Percentiles rank a stretch among this genome's conserved stretches.
phyloP scores from a whole-genome alignment of 1,284 basidiomycete species.

The Anthracocystis walkeri region DNA sequence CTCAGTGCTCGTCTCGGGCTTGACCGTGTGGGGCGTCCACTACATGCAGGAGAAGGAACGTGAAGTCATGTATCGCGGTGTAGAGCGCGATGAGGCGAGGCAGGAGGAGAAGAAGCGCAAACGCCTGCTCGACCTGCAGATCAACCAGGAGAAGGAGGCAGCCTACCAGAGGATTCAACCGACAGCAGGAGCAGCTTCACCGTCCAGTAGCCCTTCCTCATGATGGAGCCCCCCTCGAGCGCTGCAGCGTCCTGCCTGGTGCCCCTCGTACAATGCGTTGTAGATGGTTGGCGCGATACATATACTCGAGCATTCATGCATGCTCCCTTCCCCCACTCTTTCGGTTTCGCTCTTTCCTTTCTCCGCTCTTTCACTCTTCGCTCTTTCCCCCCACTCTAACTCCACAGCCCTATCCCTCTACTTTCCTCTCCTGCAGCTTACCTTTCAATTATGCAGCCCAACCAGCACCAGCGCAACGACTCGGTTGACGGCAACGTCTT shows the following conservation, averaged over 20 bases:
- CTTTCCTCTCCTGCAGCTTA: not conserved
- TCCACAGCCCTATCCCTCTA: not conserved
- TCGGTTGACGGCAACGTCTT: not conserved
- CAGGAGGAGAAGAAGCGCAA: conserved; percentile 61
- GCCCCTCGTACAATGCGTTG: not conserved
- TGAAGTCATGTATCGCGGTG: conserved; percentile 72
- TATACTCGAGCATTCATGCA: conserved; percentile 1
- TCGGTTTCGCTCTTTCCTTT: not conserved
- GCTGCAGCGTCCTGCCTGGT: not conserved
- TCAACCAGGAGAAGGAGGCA: conserved; percentile 58
- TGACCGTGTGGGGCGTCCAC: conserved; percentile 91
- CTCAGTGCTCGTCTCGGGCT: conserved; percentile 77
- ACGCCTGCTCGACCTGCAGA: conserved; percentile 52
- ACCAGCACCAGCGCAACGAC: conserved; percentile 3
- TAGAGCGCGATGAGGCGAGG: conserved; percentile 63
- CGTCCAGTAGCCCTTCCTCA: too few relatives aligned
- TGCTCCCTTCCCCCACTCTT: not conserved
- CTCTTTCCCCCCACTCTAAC: not conserved
- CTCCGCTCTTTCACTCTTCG: not conserved
- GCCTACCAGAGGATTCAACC: conserved; percentile 62
- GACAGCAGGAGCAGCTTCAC: conserved; percentile 33
- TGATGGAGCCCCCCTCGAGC: too few relatives aligned
- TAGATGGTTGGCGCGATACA: not conserved
- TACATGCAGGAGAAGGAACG: conserved; percentile 86
- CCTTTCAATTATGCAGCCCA: not conserved